phyloP scores from a whole-genome alignment of 495 filamentous ascomycete species.

The Hypomontagnella submonticulosa region DNA sequence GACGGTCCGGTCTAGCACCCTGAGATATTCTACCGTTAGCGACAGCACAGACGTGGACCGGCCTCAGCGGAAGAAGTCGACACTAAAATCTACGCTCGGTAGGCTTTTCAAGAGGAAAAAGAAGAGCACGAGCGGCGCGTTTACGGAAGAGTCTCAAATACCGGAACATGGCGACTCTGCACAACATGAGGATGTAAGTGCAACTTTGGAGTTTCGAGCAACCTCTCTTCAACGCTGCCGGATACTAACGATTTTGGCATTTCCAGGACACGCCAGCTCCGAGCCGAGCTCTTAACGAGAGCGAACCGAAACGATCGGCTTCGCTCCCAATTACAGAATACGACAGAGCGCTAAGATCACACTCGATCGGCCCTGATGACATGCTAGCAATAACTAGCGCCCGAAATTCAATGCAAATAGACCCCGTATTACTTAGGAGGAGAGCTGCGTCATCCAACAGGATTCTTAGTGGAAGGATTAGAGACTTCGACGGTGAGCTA shows the following conservation, averaged over 20 bases:
- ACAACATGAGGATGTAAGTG: conserved; percentile 34
- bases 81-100: conserved; percentile 59
- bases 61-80: conserved; percentile 62
- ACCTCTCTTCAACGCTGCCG: neutral
- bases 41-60: conserved; percentile 48
- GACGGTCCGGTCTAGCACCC: conserved; percentile 51
- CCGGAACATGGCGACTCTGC: conserved; percentile 20
- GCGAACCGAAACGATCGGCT: conserved; percentile 58
- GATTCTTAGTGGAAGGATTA: conserved; percentile 45
- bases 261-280: conserved; percentile 58
- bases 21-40: conserved; percentile 56
- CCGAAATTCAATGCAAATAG: conserved; percentile 59
- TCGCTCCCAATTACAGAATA: conserved; percentile 66
- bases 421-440: conserved; percentile 45
- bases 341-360: conserved; percentile 62
- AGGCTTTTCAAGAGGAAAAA: conserved; percentile 62
- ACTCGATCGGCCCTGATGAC: conserved; percentile 63
- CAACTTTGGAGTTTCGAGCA: neutral
- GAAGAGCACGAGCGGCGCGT: conserved; percentile 48
- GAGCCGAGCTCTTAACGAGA: conserved; percentile 43
- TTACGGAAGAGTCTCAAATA: conserved; percentile 37
- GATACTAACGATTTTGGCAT: conserved; percentile 6
- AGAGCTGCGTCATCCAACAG: conserved; percentile 53
- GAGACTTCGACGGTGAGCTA: conserved; percentile 49
- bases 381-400: conserved; percentile 58